A percentile compares a stretch with the other conserved stretches of the same genome.
Conservation (phyloP, 2,329 filamentous ascomycete species). For the Penicillium sp. region DNA sequence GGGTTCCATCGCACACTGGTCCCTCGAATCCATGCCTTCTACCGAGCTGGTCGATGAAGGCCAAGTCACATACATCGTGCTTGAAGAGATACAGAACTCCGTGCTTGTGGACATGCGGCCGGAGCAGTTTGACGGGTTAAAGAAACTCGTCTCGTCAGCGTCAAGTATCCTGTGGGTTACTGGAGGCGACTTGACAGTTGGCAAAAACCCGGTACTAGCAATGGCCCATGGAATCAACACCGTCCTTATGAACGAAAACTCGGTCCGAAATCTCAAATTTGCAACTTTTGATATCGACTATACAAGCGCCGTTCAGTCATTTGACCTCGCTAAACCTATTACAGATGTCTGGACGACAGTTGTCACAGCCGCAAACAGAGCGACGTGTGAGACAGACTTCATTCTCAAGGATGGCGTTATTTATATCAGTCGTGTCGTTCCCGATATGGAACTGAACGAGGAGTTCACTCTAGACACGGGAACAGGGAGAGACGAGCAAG, state of each 20-base stretch:
- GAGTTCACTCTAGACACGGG: not conserved
- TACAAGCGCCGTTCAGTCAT: not conserved
- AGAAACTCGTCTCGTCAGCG: no score
- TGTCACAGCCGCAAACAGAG: not conserved
- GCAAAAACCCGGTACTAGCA: not conserved
- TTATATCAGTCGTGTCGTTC: not conserved
- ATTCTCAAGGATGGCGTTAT: not conserved
- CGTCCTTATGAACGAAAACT: not conserved
- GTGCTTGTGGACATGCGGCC: no score
- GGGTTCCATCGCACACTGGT: no score
- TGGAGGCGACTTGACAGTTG: not conserved
- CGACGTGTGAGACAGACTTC: not conserved
- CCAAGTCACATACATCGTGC: no score
- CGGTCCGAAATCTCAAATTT: not conserved
- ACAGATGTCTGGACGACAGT: not conserved
- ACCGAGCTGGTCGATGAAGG: no score
- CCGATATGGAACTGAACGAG: not conserved
- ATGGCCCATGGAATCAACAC: not conserved
- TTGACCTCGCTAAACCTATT: not conserved
- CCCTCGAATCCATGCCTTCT: no score
- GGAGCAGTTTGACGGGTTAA: no score
- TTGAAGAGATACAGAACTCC: no score
- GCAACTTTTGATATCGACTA: not conserved
- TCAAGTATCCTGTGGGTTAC: no score
- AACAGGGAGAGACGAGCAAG: not conserved